Percentiles rank a stretch among this genome's conserved stretches.
Evolutionary conservation across 2,329 filamentous ascomycete genomes (phyloP).

Genomic region (Penicillium frequentans): DNA sequence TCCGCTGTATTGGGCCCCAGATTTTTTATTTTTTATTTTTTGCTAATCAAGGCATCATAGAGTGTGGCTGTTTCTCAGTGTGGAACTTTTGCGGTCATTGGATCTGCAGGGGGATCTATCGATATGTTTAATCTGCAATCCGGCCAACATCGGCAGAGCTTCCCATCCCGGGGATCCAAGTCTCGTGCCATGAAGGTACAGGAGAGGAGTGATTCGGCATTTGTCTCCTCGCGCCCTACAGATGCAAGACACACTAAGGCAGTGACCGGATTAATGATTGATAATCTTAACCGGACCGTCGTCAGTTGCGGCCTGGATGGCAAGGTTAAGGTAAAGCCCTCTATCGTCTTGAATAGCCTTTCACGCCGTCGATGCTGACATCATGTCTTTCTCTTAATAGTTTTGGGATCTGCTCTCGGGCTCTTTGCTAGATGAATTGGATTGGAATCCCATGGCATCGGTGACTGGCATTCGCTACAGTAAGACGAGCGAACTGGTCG

Average conservation of each 20-base stretch:
- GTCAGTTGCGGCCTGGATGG: conserved; percentile 88
- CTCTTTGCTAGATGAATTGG: conserved; percentile 73
- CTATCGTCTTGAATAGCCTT: neutral
- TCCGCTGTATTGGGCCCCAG: neutral
- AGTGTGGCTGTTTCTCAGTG: conserved; percentile 88
- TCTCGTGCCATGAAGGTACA: conserved; percentile 51
- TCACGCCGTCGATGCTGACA: neutral
- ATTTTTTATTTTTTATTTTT: too few species aligned
- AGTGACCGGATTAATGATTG: conserved; percentile 83
- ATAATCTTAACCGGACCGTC: conserved; percentile 82
- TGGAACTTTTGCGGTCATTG: conserved; percentile 89
- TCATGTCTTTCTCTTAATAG: conserved; percentile 26
- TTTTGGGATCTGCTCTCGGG: conserved; percentile 97
- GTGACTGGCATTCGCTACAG: conserved; percentile 80
- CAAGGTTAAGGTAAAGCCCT: conserved; percentile 66
- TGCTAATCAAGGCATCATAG: conserved; percentile 37
- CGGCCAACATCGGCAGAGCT: conserved; percentile 81
- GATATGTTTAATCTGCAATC: conserved; percentile 98
- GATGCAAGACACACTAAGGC: conserved; percentile 62
- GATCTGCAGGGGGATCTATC: conserved; percentile 77
- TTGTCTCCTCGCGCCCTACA: neutral
- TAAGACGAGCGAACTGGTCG: conserved; percentile 77
- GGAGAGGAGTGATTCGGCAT: neutral
- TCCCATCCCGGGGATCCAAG: conserved; percentile 75
- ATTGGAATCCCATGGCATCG: conserved; percentile 76